Evolutionary conservation across 352 stramenopile species (phyloP), one percentile per base, ranked within the genome.

Genomic region (Pythium plurisporium): DNA sequence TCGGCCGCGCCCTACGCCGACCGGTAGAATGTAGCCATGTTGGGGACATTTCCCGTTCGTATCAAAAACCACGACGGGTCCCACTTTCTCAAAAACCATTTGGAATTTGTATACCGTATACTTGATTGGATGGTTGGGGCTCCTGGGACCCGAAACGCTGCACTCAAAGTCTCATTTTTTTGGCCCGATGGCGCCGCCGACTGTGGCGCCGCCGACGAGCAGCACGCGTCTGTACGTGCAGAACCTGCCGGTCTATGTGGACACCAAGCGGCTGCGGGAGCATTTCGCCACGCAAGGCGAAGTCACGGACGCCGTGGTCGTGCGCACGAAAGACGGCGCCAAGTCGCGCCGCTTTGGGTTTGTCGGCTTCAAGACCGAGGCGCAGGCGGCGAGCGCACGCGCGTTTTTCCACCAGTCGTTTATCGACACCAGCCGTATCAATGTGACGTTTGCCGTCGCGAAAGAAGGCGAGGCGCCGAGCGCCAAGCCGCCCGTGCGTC

Each of bases 271-370:
- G 15, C 59, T 94, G 45, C 73, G 81, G 29, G 79, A 89, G 46
- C 83, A 91, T 48, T 95, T 95, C 51, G 69, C 61, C n/a, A 40
- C 67, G 20, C 67, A 91, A 53, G 83, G 86, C 14, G 80, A 94
- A 43, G 87, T 97, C 55, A 96, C 89, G 33, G 89, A 97, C 69
- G 86, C 87, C 25, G 87, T 81, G 31, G 84, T 97, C 37, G 80
- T 96, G 47, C 79, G 80, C 62, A 96, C 85, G n/a, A 96, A 95
- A 60, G 85, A 95, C 57, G 86, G 85, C 43, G 76, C 82, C 54
- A 87, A 86, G 66, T 94, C 83, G 20, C 75, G 83, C 7, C 83
- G 83, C 55, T 94, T 94, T 41, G 83, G 83, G 48, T 94, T 94
- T 52, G 83, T 94, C 26, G 83, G 83, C 56, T 94, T 77, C 56